phyloP scores from a whole-genome alignment of 441 rosid species.

The Mallotus japonicus region DNA sequence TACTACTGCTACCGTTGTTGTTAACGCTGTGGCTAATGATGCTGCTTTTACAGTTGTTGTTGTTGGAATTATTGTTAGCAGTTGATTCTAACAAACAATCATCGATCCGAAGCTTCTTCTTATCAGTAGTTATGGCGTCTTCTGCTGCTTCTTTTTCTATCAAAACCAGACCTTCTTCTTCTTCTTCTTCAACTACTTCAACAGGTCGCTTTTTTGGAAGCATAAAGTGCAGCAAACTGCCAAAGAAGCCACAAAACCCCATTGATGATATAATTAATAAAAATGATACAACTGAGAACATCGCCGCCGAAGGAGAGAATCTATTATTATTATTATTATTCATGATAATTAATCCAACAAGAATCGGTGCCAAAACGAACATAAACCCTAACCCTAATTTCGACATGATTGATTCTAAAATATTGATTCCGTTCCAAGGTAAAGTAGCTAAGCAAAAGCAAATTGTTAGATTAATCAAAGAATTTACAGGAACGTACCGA shows the following conservation, averaged over 20 bases:
- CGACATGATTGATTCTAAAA: not conserved
- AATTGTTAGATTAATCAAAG: not conserved
- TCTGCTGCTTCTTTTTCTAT: not conserved
- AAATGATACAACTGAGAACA: conserved; percentile 23
- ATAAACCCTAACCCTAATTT: conserved; percentile 30
- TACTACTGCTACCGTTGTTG: conserved; percentile 6
- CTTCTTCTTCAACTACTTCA: conserved; percentile 26
- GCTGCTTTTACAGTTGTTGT: conserved; percentile 14
- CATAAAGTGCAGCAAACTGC: conserved; percentile 51
- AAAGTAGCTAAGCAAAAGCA: conserved; percentile 17
- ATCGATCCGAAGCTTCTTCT: conserved; percentile 46
- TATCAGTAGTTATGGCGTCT: conserved; percentile 22
- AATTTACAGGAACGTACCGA: conserved; percentile 40
- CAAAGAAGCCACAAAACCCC: conserved; percentile 41
- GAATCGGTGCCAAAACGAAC: conserved; percentile 23
- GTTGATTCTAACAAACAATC: conserved; percentile 11
- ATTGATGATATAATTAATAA: conserved; percentile 12
- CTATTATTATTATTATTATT: not conserved
- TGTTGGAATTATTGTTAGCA: conserved; percentile 1
- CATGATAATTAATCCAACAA: conserved; percentile 11
- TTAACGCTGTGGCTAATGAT: conserved; percentile 12
- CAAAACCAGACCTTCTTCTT: not conserved
- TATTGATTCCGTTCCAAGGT: conserved; percentile 15
- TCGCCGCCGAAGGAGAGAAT: conserved; percentile 15
- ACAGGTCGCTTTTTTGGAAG: conserved; percentile 55